Conservation (phyloP, 352 stramenopile species). For the Phytophthora vignae region DNA sequence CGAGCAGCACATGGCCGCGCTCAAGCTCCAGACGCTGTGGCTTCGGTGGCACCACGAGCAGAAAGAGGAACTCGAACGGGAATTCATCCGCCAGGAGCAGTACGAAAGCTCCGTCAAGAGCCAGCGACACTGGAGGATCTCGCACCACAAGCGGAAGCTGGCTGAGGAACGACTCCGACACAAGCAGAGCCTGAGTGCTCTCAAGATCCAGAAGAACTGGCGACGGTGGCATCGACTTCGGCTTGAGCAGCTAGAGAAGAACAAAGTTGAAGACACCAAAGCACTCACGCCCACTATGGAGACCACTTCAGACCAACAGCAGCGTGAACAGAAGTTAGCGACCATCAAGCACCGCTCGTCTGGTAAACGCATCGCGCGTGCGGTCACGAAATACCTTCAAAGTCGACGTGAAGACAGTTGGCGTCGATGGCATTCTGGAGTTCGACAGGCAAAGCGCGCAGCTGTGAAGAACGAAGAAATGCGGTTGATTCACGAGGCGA, state of each 20-base stretch:
- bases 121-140: conserved; percentile 29
- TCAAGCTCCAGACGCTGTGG: conserved; percentile 38
- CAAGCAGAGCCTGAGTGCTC: conserved; percentile 28
- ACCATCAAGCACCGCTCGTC: conserved; percentile 19
- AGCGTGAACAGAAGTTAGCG: conserved; percentile 21
- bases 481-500: conserved; percentile 40
- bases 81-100: conserved; percentile 36
- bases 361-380: conserved; percentile 21
- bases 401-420: conserved; percentile 23
- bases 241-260: conserved; percentile 1
- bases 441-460: conserved; percentile 38
- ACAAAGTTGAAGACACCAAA: not conserved
- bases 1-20: conserved; percentile 29
- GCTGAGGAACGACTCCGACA: conserved; percentile 24
- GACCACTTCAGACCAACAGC: not conserved
- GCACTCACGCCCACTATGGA: not conserved
- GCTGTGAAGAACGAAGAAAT: conserved; percentile 43
- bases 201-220: conserved; percentile 47
- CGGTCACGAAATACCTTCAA: conserved; percentile 24
- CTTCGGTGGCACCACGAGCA: conserved; percentile 33
- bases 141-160: conserved; percentile 30
- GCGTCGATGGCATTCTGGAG: conserved; percentile 36
- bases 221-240: conserved; percentile 18
- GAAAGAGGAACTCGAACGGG: conserved; percentile 32
- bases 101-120: conserved; percentile 38